Percentiles rank a stretch among this genome's conserved stretches.
phyloP scores from a whole-genome alignment of 1,139 yeast species.

The Candida sojae region DNA sequence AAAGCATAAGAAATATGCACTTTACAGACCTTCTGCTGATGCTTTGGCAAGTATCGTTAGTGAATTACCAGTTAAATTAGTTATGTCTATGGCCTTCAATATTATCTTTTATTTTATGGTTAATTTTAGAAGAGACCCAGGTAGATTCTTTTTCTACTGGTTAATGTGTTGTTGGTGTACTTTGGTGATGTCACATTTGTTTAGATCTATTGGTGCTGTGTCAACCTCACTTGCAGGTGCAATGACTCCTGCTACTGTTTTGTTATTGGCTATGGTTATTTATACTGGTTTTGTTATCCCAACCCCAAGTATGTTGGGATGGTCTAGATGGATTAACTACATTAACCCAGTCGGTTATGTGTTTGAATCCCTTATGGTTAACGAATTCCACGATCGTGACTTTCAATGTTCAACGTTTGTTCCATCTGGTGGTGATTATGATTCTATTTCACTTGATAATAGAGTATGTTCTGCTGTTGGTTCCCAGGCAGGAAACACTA shows the following conservation, averaged over 20 bases:
- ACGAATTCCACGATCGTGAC: slow-evolving; percentile 51
- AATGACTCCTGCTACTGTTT: slow-evolving; percentile 59
- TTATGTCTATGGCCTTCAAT: slow-evolving; percentile 44
- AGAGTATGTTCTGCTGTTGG: slow-evolving; percentile 69
- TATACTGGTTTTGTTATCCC: slow-evolving; percentile 63
- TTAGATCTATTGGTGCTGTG: slow-evolving; percentile 59
- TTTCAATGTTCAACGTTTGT: slow-evolving; percentile 50
- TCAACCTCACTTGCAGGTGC: slow-evolving; percentile 58
- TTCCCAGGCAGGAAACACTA: slow-evolving; percentile 54
- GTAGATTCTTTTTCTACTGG: slow-evolving; percentile 58
- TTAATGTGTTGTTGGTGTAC: slow-evolving; percentile 43
- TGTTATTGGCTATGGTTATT: slow-evolving; percentile 52
- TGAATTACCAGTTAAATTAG: slow-evolving; percentile 55
- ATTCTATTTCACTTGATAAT: slow-evolving; percentile 26
- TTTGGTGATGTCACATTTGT: slow-evolving; percentile 55
- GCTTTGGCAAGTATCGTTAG: slow-evolving; percentile 58
- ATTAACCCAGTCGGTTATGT: slow-evolving; percentile 58
- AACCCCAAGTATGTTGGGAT: slow-evolving; percentile 56
- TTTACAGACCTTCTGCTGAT: slow-evolving; percentile 66
- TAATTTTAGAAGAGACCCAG: slow-evolving; percentile 53
- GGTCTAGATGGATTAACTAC: slow-evolving; percentile 64
- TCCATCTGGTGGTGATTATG: slow-evolving; percentile 53
- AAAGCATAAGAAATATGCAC: slow-evolving; percentile 61
- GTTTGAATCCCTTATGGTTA: slow-evolving; percentile 55
- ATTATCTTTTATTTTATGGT: slow-evolving; percentile 59